Conservation (phyloP, 495 filamentous ascomycete species). For the Tuber magnatum region DNA sequence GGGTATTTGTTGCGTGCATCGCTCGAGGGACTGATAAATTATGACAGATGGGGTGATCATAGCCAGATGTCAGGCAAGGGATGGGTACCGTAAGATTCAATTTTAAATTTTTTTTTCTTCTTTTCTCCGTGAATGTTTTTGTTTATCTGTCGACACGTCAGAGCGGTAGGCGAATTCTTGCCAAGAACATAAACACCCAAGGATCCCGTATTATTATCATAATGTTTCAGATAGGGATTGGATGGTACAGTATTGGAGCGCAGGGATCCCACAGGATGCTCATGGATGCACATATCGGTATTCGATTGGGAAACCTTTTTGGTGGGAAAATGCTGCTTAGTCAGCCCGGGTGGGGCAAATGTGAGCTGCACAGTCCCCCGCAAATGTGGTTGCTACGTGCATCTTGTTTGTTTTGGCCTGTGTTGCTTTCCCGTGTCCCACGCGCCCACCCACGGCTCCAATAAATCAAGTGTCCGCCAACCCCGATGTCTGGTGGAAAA, state of each 20-base stretch:
- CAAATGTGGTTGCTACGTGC: background rate
- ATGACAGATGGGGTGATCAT: background rate
- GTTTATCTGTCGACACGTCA: background rate
- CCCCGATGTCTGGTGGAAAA: background rate
- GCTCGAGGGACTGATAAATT: background rate
- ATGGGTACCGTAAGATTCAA: background rate
- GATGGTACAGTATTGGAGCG: background rate
- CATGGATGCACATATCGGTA: background rate
- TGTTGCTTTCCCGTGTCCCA: slow-evolving; percentile 1
- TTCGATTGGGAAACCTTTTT: background rate
- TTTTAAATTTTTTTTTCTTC: slow-evolving; percentile 2
- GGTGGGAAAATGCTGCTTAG: background rate
- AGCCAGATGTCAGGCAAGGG: background rate
- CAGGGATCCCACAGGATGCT: background rate
- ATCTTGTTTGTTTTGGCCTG: slow-evolving; percentile 3
- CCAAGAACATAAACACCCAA: background rate
- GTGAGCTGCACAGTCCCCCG: slow-evolving; percentile 2
- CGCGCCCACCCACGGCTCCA: background rate
- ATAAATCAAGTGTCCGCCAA: slow-evolving; percentile 3
- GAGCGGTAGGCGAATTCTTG: background rate
- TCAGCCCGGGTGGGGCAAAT: background rate
- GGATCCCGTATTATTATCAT: background rate
- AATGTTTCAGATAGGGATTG: background rate
- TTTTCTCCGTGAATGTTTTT: slow-evolving; percentile 8
- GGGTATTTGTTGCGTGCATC: background rate